Conservation (phyloP, 2,329 filamentous ascomycete genomes). For the Lachnellula suecica region DNA sequence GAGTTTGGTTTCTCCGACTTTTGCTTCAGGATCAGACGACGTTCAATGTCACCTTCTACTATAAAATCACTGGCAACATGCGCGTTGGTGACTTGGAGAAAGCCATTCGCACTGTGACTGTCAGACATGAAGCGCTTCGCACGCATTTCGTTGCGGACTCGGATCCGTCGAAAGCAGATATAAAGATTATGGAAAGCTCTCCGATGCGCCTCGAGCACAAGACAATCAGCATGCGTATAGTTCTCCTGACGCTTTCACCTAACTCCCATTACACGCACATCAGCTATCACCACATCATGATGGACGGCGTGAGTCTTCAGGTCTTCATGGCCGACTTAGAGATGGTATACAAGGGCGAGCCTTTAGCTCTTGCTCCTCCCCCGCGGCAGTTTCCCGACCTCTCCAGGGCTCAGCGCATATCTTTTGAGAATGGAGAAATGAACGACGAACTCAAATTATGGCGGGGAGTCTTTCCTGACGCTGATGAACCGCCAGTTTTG, state of each 20-base stretch:
- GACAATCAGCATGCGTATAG: constrained; percentile 31
- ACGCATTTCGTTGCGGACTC: constrained; percentile 8
- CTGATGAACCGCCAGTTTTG: constrained; percentile 19
- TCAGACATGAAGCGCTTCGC: constrained; percentile 8
- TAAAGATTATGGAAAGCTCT: constrained; percentile 34
- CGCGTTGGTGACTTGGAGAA: constrained; percentile 29
- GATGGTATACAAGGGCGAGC: constrained; percentile 38
- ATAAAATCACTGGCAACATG: constrained; percentile 35
- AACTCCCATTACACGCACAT: constrained; percentile 42
- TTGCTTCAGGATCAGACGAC: constrained; percentile 37
- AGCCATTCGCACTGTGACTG: constrained; percentile 35
- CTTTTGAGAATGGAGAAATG: constrained; percentile 30
- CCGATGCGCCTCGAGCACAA: constrained; percentile 35
- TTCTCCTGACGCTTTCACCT: constrained; percentile 35
- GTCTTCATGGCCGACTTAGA: constrained; percentile 45
- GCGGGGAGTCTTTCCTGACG: constrained; percentile 27
- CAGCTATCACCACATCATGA: constrained; percentile 47
- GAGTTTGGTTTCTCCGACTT: constrained; percentile 41
- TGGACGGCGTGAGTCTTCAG: constrained; percentile 47
- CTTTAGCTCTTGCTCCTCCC: not conserved
- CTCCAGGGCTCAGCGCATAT: constrained; percentile 31
- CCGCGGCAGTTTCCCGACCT: constrained; percentile 38
- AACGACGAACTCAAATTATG: constrained; percentile 36
- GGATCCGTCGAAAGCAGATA: too few relatives aligned
- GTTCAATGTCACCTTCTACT: constrained; percentile 38